Evolutionary conservation across 306 rosid species (phyloP), one percentile per base, ranked within the genome.

Genomic region (Chamaecrista fasciculata): DNA sequence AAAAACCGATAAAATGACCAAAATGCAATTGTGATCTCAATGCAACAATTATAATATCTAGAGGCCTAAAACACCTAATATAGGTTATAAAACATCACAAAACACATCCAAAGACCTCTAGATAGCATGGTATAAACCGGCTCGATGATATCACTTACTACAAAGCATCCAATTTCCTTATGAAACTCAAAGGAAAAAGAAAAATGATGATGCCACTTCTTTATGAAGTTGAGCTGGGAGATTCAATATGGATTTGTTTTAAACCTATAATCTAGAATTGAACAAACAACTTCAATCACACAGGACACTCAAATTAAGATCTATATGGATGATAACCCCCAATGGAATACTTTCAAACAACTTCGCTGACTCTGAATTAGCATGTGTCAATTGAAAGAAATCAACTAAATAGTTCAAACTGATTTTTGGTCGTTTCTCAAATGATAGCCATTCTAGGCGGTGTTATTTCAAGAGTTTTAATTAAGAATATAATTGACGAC

Each of bases 221-320:
- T 24, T 4, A 24, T 16, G 39, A 37, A 36, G 23, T 36, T 21
- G 31, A 39, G 16, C 63, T 16, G 43, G 28, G 40, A 16, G 42
- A 79, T 73, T 33, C 23, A 12, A n/a, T n/a, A n/a, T n/a, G 16
- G 12, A 15, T 40, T 52, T 9, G 23, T 53, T 52, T 37, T 26
- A 65, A 65, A 12, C n/a, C 46, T 6, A 11, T 18, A 58, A 31
- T 11, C 14, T 15, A 58, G 21, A 15, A 9, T 2, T 24, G 47
- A 33, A 19, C 18, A 72, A 52, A 62, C 31, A 44, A 36, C 11
- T 24, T 62, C 44, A 63, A 50, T 58, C 67, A 60, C 29, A 8
- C 9, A n/a, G 47, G 26, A 49, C 15, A 40, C 29, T 18, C 18
- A n/a, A n/a, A n/a, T n/a, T n/a, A 63, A 39, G 14, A 62, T 70